Conservation (phyloP, 441 rosid species). For the Bocquillonia castaneifolia region DNA sequence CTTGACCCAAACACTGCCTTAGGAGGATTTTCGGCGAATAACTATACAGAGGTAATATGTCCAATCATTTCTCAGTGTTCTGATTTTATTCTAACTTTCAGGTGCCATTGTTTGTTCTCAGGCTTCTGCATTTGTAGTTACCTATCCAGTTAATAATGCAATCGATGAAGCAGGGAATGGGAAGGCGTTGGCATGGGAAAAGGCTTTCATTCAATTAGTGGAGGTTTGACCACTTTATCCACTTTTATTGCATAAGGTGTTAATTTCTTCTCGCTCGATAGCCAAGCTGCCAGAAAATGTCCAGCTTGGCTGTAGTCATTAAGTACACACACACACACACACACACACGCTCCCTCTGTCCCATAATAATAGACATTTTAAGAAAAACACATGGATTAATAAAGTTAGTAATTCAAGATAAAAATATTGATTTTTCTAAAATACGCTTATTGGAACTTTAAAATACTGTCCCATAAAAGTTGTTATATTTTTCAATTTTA, state of each 20-base stretch:
- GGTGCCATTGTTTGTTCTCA: constrained; percentile 36
- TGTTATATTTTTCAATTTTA: too few species aligned
- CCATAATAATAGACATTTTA: too few species aligned
- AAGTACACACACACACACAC: too few species aligned
- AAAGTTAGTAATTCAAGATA: too few species aligned
- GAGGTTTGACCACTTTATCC: constrained; percentile 47
- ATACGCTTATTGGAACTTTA: too few species aligned
- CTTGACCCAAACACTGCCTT: constrained; percentile 86
- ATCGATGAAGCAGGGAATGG: constrained; percentile 56
- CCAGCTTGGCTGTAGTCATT: too few species aligned
- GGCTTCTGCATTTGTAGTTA: constrained; percentile 88
- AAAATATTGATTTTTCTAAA: too few species aligned
- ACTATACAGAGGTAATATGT: constrained; percentile 61
- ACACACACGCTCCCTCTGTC: too few species aligned
- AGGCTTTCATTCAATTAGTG: constrained; percentile 71
- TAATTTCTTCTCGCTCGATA: constrained; percentile 3
- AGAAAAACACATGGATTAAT: too few species aligned
- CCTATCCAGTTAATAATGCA: constrained; percentile 87
- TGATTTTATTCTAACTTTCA: constrained; percentile 22
- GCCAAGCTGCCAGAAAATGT: too few species aligned
- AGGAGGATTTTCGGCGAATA: constrained; percentile 82
- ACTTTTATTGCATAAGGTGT: constrained; percentile 11
- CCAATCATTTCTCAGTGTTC: constrained; percentile 19
- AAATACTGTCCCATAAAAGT: too few species aligned
- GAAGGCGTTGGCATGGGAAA: constrained; percentile 93